These are phyloP conservation scores for Fusarium redolens DNA, from an alignment of 2,329 filamentous ascomycete genomes.

Conservation along the genomic window DNA sequence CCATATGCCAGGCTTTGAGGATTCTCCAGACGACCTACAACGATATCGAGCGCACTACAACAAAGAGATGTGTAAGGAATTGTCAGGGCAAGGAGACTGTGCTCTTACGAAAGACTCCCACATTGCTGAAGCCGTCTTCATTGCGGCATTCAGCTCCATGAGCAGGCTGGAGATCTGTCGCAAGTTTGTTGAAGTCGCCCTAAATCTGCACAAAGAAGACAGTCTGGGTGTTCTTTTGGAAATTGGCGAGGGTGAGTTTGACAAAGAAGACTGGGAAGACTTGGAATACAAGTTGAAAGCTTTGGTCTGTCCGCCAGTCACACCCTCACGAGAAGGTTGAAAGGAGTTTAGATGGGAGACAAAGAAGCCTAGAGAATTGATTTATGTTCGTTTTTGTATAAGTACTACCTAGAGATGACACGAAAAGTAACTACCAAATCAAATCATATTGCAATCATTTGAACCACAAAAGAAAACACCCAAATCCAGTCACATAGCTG, in stretches of 20 bases:
- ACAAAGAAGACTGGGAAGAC: accelerated
- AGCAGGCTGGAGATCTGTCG: background rate
- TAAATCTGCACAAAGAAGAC: accelerated
- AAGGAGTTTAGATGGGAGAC: accelerated
- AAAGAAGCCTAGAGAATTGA: background rate
- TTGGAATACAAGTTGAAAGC: background rate
- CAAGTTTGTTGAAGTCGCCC: background rate
- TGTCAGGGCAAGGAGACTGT: background rate
- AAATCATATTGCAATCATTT: background rate
- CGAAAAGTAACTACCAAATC: background rate
- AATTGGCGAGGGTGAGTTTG: background rate
- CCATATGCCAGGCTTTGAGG: background rate
- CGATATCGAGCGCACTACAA: background rate
- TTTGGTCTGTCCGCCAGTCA: accelerated
- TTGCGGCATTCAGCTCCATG: background rate
- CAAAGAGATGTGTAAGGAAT: background rate
- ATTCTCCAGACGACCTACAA: background rate
- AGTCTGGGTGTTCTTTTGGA: background rate
- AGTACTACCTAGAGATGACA: background rate
- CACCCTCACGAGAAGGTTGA: background rate
- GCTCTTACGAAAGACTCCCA: background rate
- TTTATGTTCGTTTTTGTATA: background rate
- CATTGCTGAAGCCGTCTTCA: background rate
- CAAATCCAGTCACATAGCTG: background rate
- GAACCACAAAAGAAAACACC: accelerated